Evolutionary conservation across 768 basidiomycete genomes (phyloP).

Genomic region (Tulasnella sp.): DNA sequence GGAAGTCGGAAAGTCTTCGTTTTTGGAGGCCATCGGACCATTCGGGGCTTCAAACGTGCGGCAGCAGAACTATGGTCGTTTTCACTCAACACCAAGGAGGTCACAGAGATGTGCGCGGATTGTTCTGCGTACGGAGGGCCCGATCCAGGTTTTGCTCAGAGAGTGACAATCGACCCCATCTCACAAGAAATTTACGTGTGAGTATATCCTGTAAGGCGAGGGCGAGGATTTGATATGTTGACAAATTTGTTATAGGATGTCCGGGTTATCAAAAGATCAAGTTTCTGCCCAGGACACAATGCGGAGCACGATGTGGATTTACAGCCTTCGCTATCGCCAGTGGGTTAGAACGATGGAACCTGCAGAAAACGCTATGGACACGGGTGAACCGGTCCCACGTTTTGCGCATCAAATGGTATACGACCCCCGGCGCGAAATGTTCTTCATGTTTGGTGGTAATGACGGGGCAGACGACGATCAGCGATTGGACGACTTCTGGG

Average conservation of each 20-base stretch:
- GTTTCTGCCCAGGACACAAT: not conserved
- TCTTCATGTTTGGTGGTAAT: conserved; percentile 80
- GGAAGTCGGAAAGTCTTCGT: conserved; percentile 63
- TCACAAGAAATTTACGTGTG: conserved; percentile 75
- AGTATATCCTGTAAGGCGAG: conserved; percentile 38
- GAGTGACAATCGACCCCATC: conserved; percentile 67
- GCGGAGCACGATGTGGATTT: conserved; percentile 34
- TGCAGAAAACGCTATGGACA: not conserved
- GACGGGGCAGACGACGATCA: conserved; percentile 49
- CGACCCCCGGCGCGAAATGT: conserved; percentile 56
- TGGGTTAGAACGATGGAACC: conserved; percentile 22
- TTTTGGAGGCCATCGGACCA: conserved; percentile 64
- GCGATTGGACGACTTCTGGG: conserved; percentile 81
- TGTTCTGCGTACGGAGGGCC: conserved; percentile 66
- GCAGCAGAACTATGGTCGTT: conserved; percentile 78
- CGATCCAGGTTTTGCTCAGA: conserved; percentile 71
- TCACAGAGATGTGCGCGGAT: conserved; percentile 65
- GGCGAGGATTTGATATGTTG: not conserved
- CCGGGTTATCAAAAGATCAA: not conserved
- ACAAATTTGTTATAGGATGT: not conserved
- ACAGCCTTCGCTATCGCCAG: conserved; percentile 13
- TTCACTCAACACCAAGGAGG: conserved; percentile 43
- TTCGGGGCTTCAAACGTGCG: conserved; percentile 46
- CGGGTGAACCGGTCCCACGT: conserved; percentile 48
- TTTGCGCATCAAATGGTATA: conserved; percentile 84